Base-by-base conservation (phyloP, 495 filamentous ascomycete genomes). In the Annulohypoxylon bovei region DNA sequence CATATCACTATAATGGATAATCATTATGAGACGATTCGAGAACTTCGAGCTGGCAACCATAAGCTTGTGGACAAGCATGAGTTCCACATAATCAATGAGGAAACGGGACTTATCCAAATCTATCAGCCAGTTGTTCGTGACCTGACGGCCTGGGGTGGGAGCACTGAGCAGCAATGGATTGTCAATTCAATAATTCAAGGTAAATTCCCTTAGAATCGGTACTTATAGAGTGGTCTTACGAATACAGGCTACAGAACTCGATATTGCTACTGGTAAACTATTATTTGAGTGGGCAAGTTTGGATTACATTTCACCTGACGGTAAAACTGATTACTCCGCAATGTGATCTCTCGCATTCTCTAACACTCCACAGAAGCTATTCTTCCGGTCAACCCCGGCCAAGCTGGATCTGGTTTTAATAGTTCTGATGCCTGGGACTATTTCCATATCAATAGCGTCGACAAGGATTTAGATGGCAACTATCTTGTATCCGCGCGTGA, bases 401-500 rank as follows among this genome's bases (percentile, higher is more conserved):
- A 86, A 74, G 84, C 84, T 4, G 84, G 85, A 1, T 79, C 82
- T 2, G 85, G 86, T 9, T 79, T 77, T 60, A 79, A 79, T 50
- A 74, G 67, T 32, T 79, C 77, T 2, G 77, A 84, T 64, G 83
- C 88, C 3, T 89, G 85, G 84, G 87, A 90, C 74, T 89, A 86
- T 74, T 89, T 89, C 78, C 87, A 89, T 75, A 87, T 90, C 77
- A 89, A 89, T 75, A 87, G 85, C 18, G 80, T 90, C 55, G 87
- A 89, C 70, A 88, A 88, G 74, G 83, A 87, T 71, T 44, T 46
- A 0, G 81, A 83, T 3, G 86, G 87, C 5, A 84, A 88, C 75
- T 89, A 89, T 70, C 71, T 89, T 39, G 84, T 89, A 25, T 89
- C 87, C 1, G 85, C 85, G 6, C 85, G 88, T 4, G 84, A 89